These are phyloP conservation scores for Colletotrichum trifolii DNA, from an alignment of 2,329 filamentous ascomycete genomes.

Conservation along the genomic window DNA sequence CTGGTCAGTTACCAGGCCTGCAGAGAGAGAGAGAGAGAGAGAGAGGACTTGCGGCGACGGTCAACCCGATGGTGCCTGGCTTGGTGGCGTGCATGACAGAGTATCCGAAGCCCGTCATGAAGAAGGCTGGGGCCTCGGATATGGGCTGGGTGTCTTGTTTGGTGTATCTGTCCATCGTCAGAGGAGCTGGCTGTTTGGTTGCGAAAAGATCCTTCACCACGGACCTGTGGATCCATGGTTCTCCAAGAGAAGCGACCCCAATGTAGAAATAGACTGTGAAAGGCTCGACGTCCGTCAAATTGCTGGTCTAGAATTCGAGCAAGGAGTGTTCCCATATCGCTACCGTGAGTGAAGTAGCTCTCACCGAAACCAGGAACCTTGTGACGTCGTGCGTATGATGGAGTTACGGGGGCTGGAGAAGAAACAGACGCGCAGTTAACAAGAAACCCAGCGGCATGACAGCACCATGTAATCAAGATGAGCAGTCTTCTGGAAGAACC, in stretches of 20 bases:
- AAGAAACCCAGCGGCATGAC: no score
- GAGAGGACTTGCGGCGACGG: background rate
- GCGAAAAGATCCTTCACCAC: slow-evolving; percentile 1
- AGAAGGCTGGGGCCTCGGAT: background rate
- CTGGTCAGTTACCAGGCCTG: background rate
- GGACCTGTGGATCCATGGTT: background rate
- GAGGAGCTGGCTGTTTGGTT: background rate
- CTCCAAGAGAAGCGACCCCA: background rate
- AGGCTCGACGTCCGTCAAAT: background rate
- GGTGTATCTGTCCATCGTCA: background rate
- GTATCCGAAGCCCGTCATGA: background rate
- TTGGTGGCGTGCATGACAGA: background rate
- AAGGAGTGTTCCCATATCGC: background rate
- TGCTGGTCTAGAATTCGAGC: background rate
- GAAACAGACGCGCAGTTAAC: no score
- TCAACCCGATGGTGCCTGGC: background rate
- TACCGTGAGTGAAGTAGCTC: background rate
- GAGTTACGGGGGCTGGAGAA: no score
- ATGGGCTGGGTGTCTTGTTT: background rate
- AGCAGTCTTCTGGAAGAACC: no score
- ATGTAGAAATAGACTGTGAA: background rate
- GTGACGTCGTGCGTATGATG: no score
- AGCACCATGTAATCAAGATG: no score
- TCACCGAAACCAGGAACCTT: background rate
- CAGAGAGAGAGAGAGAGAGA: no score